Evolutionary conservation across 73 alveolate genomes (phyloP), one percentile per base, ranked within the genome.

Genomic region (Durusdinium trenchii): DNA sequence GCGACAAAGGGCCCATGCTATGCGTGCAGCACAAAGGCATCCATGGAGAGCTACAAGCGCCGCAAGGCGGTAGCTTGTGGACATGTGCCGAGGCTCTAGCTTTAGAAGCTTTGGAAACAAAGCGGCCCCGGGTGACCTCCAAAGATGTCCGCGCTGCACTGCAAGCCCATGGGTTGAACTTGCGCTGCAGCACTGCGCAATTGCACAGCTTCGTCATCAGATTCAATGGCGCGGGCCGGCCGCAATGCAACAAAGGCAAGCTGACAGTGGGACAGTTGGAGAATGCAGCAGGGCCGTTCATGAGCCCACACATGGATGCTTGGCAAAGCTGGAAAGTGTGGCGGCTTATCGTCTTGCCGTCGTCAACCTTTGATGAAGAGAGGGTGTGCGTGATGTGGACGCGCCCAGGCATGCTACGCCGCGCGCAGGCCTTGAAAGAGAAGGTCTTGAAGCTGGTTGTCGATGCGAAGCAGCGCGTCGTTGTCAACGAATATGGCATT

Each of bases 381-480:
- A 79, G 42, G 7, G 45, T 35, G 3, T 86, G 43, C 81, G n/a
- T 86, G 16, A 81, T 61, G 5, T 86, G 95, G 95, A 42, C 84
- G 2, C 20, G 81, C 45, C 82, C 69, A 3, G 95, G 95, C 38
- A 61, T 86, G 67, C 38, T 86, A 50, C 57, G 61, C 64, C 83
- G 61, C 50, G 7, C 48, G 36, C 36, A 36, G 48, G 45, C 45
- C 42, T 9, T 30, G 40, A 35, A 30, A 6, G 47, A 60, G 14
- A 47, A 40, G 40, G 48, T 50, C 3, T 9, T 86, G 69, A 61
- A 84, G 64, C 26, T 86, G 82, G 73, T 61, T 6, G 95, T 86
- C 47, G 95, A 86, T 43, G 95, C 84, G 38, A 60, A 86, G 35
- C 95, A 86, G 36, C 47, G 51, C 6, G 61, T 86, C 62, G 48